Percentiles rank a stretch among this genome's conserved stretches.
phyloP scores from a whole-genome alignment of 2,329 filamentous ascomycete genomes.

The Colletotrichum tamarilloi region DNA sequence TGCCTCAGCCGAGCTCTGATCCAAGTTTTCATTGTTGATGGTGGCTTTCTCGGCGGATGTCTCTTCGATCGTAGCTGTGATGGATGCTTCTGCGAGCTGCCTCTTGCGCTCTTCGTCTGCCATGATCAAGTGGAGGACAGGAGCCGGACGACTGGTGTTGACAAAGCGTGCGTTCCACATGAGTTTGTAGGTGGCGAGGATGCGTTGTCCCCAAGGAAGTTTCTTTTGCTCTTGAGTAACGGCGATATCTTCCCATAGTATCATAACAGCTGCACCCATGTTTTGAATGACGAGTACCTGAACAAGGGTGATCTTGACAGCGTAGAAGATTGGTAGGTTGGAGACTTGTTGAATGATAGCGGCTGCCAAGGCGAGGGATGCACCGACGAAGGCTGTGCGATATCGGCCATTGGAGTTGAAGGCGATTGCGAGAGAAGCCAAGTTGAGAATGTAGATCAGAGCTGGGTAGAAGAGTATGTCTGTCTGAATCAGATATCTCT shows the following conservation, averaged over 20 bases:
- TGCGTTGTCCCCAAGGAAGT: conserved; percentile 1
- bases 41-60: too few species aligned
- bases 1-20: not conserved
- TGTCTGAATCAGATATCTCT: not conserved
- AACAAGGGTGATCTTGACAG: conserved; percentile 2
- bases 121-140: conserved; percentile 13
- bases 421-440: conserved; percentile 15
- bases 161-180: conserved; percentile 25
- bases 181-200: conserved; percentile 14
- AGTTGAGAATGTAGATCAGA: conserved; percentile 3
- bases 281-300: conserved; percentile 13
- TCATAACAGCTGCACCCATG: conserved; percentile 21
- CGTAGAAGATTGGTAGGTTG: not conserved
- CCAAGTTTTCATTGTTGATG: not conserved
- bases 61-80: not conserved
- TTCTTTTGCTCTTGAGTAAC: conserved; percentile 26
- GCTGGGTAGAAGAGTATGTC: not conserved
- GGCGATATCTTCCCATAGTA: conserved; percentile 19
- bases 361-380: not conserved
- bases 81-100: not conserved
- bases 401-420: not conserved
- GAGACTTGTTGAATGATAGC: not conserved
- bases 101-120: not conserved
- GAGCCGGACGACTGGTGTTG: conserved; percentile 16
- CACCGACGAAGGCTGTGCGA: not conserved